Evolutionary conservation across 495 filamentous ascomycete species (phyloP), one percentile per base, ranked within the genome.

Genomic region (Podospora pseudoanserina): DNA sequence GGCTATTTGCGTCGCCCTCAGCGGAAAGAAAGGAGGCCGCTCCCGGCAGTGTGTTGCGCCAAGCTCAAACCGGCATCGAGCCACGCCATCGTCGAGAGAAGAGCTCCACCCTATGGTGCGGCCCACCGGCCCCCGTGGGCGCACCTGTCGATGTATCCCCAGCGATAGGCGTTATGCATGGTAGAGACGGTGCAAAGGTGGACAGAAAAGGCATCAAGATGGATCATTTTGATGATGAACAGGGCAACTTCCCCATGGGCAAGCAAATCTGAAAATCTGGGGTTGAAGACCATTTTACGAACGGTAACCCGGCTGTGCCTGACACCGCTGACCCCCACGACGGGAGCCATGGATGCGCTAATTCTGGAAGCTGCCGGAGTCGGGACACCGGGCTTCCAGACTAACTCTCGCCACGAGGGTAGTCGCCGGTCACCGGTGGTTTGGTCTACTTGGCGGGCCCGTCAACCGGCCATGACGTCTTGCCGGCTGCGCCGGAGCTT

Each of bases 391-490:
- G 39, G 9, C 39, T 49, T 49, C 1, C 39, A 49, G 13, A 11
- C 39, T 49, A 49, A 49, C 13, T 49, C 39, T 1, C 39, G 39
- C 39, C 39, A 49, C 39, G 15, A 49, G 39, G 39, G 27, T 18
- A 27, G 18, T 62, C 27, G 23, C 62, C 11, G 34, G 54, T 64
- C 34, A 64, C 62, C 19, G 20, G 62, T 23, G 18, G 16, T 20
- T 26, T 64, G 34, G 34, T 63, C 27, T 20, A 44, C 44, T 67
- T 57, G 65, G 59, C 61, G 63, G 60, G 39, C 15, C 39, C 39
- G 39, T 49, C 7, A 13, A 3, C 7, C 39, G 39, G 39, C 2
- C 39, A 49, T 16, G 15, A 2, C 39, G 2, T 49, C 9, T 11
- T 16, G 13, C 39, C 13, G 39, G 39, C 39, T 49, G 39, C 9